Percentiles rank a stretch among this genome's conserved stretches.
Conservation (phyloP, 192 early-diverging fungal genomes). For the Coemansia sp. region DNA sequence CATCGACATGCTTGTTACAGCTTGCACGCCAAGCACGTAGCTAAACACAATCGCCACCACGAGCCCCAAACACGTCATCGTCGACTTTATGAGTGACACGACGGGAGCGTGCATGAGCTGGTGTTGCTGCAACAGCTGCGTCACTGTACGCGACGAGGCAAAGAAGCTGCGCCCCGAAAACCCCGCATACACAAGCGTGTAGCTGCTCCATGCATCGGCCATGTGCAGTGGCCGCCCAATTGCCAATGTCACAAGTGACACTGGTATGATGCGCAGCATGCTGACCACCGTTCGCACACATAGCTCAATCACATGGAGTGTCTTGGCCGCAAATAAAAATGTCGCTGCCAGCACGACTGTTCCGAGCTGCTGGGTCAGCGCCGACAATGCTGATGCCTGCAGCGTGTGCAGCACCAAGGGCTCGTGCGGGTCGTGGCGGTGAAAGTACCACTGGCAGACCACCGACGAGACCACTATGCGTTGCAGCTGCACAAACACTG, state of each 20-base stretch:
- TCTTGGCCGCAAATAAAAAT: slow-evolving; percentile 31
- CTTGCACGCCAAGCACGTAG: slow-evolving; percentile 36
- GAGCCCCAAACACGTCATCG: slow-evolving; percentile 47
- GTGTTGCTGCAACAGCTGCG: slow-evolving; percentile 29
- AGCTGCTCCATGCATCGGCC: slow-evolving; percentile 40
- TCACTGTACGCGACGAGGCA: slow-evolving; percentile 32
- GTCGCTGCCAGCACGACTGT: slow-evolving; percentile 39
- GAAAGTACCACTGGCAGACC: slow-evolving; percentile 54
- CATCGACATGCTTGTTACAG: slow-evolving; percentile 16
- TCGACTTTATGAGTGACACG: slow-evolving; percentile 46
- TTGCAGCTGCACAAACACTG: slow-evolving; percentile 47
- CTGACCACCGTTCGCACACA: slow-evolving; percentile 33
- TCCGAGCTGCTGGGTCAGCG: slow-evolving; percentile 40
- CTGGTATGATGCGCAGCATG: slow-evolving; percentile 28
- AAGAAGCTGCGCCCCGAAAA: slow-evolving; percentile 46
- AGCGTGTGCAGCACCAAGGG: slow-evolving; percentile 43
- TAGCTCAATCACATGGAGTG: slow-evolving; percentile 36
- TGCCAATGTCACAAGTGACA: slow-evolving; percentile 28
- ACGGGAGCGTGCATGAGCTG: slow-evolving; percentile 48
- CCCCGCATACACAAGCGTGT: slow-evolving; percentile 42
- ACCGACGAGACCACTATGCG: slow-evolving; percentile 38
- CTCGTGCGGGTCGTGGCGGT: slow-evolving; percentile 46
- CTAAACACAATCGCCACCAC: slow-evolving; percentile 39
- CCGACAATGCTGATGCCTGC: slow-evolving; percentile 41
- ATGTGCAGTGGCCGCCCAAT: slow-evolving; percentile 34